Evolutionary conservation across 805 yeast species (phyloP), one percentile per base, ranked within the genome.

Genomic region (Starmerella scarabaei): DNA sequence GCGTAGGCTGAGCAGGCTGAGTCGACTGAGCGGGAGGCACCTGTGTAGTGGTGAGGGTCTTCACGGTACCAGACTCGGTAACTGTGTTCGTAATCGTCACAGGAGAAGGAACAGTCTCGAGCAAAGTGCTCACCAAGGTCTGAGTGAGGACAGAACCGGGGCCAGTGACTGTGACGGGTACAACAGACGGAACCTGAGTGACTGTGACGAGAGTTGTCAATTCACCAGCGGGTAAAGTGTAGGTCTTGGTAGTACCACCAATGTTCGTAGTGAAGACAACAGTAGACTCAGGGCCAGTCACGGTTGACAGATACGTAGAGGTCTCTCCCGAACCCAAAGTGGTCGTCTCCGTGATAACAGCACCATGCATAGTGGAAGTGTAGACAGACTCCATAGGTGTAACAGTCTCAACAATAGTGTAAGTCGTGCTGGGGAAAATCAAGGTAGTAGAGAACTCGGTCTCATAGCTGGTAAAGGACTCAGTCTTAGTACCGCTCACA

Each of bases 261-360:
- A 36, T 11, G 2, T 37, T 38, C 3, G 31, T 28, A 2, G 48
- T 44, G 30, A 5, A 29, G 5, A 35, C 15, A 3, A 36, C 17
- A 1, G 48, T 38, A 8, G 43, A 21, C 14, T 31, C 45, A 15
- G 36, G 5, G 28, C 48, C 47, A 4, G 45, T 33, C n/a, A 44
- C 19, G 5, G 43, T 41, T 2, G 43, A 26, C 19, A 17, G 20
- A 4, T 20, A 30, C 3, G 31, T 30, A 9, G 43, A 36, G 2
- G 43, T 38, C 24, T 30, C 37, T 5, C 48, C 48, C 2, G 38
- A 17, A 7, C 34, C 41, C 20, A 44, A 21, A 1, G 45, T 42
- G 4, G 43, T 44, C 7, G 48, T 41, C 4, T 28, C 21, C 9
- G 41, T 38, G 15, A 38, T 21, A 1, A 31, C 34, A 3, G 45